A percentile compares a stretch with the other conserved stretches of the same genome.
Evolutionary conservation across 176 grass and related monocot genomes (phyloP).

Genomic region (Aegilops bicornis): DNA sequence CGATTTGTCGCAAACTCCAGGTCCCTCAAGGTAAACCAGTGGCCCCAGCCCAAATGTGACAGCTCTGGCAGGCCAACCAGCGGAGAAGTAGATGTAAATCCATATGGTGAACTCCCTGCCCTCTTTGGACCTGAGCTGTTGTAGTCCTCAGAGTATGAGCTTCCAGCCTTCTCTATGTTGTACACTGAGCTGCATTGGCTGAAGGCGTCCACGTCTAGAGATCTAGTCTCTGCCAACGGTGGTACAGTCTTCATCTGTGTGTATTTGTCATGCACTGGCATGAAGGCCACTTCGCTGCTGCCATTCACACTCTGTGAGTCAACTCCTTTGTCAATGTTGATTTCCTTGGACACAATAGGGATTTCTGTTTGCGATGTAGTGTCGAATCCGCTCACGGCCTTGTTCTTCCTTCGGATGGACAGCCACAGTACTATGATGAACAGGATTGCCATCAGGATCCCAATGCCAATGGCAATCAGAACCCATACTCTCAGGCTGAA

Average conservation of each 20-base stretch:
- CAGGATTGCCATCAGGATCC: slow-evolving; percentile 57
- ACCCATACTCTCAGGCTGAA: slow-evolving; percentile 78
- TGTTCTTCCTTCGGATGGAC: slow-evolving; percentile 55
- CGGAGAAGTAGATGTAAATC: slow-evolving; percentile 47
- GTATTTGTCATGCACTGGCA: slow-evolving; percentile 60
- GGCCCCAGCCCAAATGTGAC: slow-evolving; percentile 91
- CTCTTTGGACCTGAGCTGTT: slow-evolving; percentile 52
- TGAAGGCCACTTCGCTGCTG: slow-evolving; percentile 23
- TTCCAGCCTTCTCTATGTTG: slow-evolving; percentile 75
- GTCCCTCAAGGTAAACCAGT: slow-evolving; percentile 96
- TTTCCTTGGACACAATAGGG: slow-evolving; percentile 84
- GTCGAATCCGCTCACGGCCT: slow-evolving; percentile 39
- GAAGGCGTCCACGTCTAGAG: slow-evolving; percentile 63
- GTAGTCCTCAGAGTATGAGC: slow-evolving; percentile 77
- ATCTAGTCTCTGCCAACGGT: slow-evolving; percentile 47
- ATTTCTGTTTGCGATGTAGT: slow-evolving; percentile 50
- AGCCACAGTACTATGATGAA: slow-evolving; percentile 62
- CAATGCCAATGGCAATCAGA: slow-evolving; percentile 79
- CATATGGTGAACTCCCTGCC: slow-evolving; percentile 57
- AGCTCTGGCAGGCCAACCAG: slow-evolving; percentile 70
- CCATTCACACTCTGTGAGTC: slow-evolving; percentile 45
- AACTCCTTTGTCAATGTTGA: slow-evolving; percentile 65
- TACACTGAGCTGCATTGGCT: slow-evolving; percentile 81
- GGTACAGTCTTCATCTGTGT: slow-evolving; percentile 39
- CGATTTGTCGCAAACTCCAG: slow-evolving; percentile 70